Evolutionary conservation across 2,329 filamentous ascomycete species (phyloP).

Genomic region (Sclerotinia sclerotiorum): DNA sequence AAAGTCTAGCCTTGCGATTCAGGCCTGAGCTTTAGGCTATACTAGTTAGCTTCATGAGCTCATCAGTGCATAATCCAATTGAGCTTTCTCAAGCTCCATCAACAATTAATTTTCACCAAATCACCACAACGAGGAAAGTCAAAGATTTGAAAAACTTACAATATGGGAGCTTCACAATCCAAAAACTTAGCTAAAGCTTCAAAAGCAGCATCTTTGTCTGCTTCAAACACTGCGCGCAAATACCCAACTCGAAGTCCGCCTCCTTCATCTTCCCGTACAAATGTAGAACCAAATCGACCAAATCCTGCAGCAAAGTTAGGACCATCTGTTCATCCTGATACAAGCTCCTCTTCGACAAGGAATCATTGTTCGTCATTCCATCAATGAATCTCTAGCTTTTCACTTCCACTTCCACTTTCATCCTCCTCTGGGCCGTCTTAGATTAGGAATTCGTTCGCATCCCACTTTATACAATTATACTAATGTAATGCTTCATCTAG

Average conservation of each 20-base stretch:
- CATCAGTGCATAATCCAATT: not conserved
- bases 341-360: slow-evolving; percentile 10
- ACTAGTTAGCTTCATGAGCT: not conserved
- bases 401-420: not conserved
- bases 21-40: not conserved
- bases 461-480: not conserved
- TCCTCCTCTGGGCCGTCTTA: not conserved
- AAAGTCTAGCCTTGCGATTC: not conserved
- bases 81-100: not conserved
- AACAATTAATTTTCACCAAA: not conserved
- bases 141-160: not conserved
- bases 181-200: slow-evolving; percentile 33
- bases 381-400: not conserved
- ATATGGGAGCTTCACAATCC: slow-evolving; percentile 37
- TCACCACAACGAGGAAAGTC: not conserved
- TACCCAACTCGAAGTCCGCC: slow-evolving; percentile 37
- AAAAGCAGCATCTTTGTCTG: slow-evolving; percentile 27
- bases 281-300: slow-evolving; percentile 18
- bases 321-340: slow-evolving; percentile 26
- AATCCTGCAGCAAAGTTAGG: slow-evolving; percentile 21
- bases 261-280: slow-evolving; percentile 22
- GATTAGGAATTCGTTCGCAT: not conserved
- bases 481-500: slow-evolving; percentile 16
- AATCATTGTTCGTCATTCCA: slow-evolving; percentile 23
- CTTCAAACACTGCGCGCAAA: slow-evolving; percentile 34